Evolutionary conservation across 2,329 filamentous ascomycete species (phyloP), one percentile per base, ranked within the genome.

Genomic region (Rhytidhysteron rufulum): DNA sequence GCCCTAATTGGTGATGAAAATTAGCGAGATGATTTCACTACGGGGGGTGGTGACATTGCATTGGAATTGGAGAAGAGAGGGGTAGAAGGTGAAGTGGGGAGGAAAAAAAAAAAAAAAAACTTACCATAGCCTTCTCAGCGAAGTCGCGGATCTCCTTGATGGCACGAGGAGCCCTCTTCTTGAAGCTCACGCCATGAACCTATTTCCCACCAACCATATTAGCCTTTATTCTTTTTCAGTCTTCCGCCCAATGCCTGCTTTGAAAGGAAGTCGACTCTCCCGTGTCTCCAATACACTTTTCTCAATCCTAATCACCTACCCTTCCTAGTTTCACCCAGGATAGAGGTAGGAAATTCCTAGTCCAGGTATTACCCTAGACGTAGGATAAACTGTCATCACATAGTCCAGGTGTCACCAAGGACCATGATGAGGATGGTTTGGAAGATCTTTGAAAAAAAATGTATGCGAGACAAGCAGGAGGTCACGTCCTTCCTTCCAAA

Each of bases 131-230:
- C 79, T 89, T 80, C 69, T 80, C 75, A 64, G 93, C 89, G 69
- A 98, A 98, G 65, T 78, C 82, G 77, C 89, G 88, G 80, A 98
- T 97, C 86, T 97, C 93, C 87, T 98, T 98, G 81, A 98, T 94
- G 68, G 93, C 93, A 67, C 83, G 82, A 71, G 93, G 93, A 71
- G 94, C 94, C 71, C 93, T 83, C 88, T 98, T 97, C 87, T 98
- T 98, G 89, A 98, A 98, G 71, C 81, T 82, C 57, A 93, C 87
- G 75, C 93, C 93, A 77, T 97, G 90, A 70, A 96, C 79, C 93
- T 97, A 73, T 72, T 52, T 45, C 53, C 45, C 47, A 58, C 57
- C 63, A 63, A 53, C 39, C 48, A 51, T 52, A 69, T 84, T 61
- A 65, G 61, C 60, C 38, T 31, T 52, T 58, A 54, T 61, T 58